phyloP scores from a whole-genome alignment of 75 land plant genomes.

The Cupressus sempervirens region DNA sequence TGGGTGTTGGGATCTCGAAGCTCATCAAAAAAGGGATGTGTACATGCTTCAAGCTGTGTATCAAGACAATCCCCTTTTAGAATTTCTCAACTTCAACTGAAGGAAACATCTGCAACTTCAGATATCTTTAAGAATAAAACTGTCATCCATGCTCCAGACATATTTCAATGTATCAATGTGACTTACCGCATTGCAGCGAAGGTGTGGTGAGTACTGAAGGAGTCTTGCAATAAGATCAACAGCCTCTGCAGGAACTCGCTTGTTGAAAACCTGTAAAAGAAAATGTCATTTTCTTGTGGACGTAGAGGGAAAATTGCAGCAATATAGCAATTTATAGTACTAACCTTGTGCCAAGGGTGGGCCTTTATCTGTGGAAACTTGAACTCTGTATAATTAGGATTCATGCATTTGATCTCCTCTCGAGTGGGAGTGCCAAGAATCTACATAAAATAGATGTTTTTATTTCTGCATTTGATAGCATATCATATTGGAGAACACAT shows the following conservation, averaged over 20 bases:
- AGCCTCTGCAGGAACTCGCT: constrained; percentile 58
- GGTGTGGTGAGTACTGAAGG: constrained; percentile 63
- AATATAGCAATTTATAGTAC: neutral
- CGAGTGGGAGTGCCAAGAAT: constrained; percentile 88
- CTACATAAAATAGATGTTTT: constrained; percentile 21
- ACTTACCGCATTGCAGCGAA: constrained; percentile 65
- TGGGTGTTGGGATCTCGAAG: constrained; percentile 67
- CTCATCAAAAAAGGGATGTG: constrained; percentile 84
- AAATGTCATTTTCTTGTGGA: neutral
- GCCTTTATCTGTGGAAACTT: constrained; percentile 87
- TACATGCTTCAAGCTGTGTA: constrained; percentile 72
- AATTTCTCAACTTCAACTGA: neutral
- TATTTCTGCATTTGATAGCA: constrained; percentile 4
- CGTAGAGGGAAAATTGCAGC: neutral
- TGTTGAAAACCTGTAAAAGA: constrained; percentile 50
- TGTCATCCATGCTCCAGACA: constrained; percentile 1
- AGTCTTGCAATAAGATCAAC: constrained; percentile 62
- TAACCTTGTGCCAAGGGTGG: constrained; percentile 88
- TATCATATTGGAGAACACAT: constrained; percentile 24
- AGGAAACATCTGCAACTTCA: neutral
- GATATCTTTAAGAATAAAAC: neutral
- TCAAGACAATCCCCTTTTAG: constrained; percentile 5
- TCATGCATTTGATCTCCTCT: constrained; percentile 86
- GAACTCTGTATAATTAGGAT: constrained; percentile 73
- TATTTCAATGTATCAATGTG: neutral